Evolutionary conservation across 2,329 filamentous ascomycete genomes (phyloP).

Genomic region (Talaromyces sp.): DNA sequence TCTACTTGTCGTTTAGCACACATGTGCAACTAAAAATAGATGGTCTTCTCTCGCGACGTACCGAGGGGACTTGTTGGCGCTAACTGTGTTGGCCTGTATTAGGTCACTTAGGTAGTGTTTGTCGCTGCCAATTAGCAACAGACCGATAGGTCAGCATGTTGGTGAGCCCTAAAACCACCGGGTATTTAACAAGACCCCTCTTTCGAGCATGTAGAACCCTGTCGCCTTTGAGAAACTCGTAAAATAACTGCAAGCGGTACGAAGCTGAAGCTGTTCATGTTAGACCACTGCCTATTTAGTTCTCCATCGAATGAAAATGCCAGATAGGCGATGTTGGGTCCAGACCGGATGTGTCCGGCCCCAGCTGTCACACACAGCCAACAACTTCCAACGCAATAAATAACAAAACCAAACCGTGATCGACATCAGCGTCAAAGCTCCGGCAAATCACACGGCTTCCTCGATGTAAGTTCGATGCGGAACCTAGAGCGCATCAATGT

Average conservation of each 20-base stretch:
- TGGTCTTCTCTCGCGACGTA: background rate
- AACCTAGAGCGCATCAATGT: background rate
- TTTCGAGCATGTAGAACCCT: background rate
- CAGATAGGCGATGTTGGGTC: background rate
- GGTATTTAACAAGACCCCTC: background rate
- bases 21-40: background rate
- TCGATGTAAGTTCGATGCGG: background rate
- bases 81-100: background rate
- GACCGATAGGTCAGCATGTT: background rate
- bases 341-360: background rate
- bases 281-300: background rate
- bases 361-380: background rate
- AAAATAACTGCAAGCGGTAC: background rate
- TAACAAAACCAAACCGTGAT: background rate
- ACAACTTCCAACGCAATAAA: background rate
- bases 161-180: too few relatives aligned
- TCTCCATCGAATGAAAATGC: background rate
- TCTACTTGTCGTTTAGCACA: background rate
- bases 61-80: background rate
- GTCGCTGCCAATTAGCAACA: too few relatives aligned
- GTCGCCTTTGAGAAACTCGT: background rate
- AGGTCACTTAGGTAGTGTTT: too few relatives aligned
- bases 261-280: background rate
- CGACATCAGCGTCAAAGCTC: background rate
- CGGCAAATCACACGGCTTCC: background rate